Base-by-base conservation (phyloP, 2,329 filamentous ascomycete species). In the Fusarium phyllophilum region DNA sequence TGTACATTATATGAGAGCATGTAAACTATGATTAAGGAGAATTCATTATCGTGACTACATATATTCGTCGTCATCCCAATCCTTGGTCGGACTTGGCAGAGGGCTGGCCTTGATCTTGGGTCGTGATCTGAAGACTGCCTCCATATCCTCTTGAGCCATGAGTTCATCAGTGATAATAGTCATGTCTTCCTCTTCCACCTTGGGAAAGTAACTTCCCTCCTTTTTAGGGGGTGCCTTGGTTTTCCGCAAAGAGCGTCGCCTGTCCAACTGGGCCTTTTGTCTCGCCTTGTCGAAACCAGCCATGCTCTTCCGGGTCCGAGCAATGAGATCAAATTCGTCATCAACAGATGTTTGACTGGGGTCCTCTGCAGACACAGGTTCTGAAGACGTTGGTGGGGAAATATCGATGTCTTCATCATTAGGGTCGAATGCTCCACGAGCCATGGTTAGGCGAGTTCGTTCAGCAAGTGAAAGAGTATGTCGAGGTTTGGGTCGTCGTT, bases 71-170 rank as follows among this genome's bases (percentile, higher is more conserved):
- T 74, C 72, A 20, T 75, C 72, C 79, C 78, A 83, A 33, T 82
- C 80, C 66, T 80, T 83, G 11, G 79, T 82, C 5, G 88, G 88
- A 62, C 85, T 88, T 14, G 85, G 84, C 6, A 90, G 80, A 4
- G 95, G 94, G 80, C 94, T 97, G 17, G 89, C 89, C 73, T 92
- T 91, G 74, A 98, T 90, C 81, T 91, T 93, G 1, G 95, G 95
- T 73, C 95, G 84, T 72, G 93, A 95, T 83, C 92, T 94, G 81
- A 98, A 98, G 3, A 97, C 92, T 33, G 92, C 92, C 67, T 93
- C 92, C 81, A 94, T 93, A 68, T 97, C 94, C 74, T 94, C 91
- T 62, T 91, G 88, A 22, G 67, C 87, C 64, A 97, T 91, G 45
- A 97, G 83, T 72, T 92, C 89, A 78, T 96, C 92, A 1, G 88